Evolutionary conservation across 2,329 filamentous ascomycete species (phyloP).

Genomic region (Simplicillium aogashimaense): DNA sequence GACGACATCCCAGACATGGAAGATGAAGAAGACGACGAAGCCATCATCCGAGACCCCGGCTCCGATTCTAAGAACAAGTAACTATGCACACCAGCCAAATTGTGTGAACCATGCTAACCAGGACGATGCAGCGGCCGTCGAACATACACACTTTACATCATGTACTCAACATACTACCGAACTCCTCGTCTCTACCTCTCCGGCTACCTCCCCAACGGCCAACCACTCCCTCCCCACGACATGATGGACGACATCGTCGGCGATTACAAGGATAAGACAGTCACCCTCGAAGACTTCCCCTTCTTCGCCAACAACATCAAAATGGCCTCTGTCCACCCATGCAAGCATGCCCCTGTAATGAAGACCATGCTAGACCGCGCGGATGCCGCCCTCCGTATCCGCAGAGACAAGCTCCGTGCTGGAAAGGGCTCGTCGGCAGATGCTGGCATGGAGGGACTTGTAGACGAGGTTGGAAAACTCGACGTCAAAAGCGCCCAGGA

Average conservation of each 20-base stretch:
- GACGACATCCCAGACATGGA: slow-evolving; percentile 97
- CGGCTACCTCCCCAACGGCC: slow-evolving; percentile 71
- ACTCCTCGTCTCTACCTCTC: slow-evolving; percentile 93
- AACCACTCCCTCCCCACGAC: slow-evolving; percentile 68
- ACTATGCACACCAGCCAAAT: slow-evolving; percentile 5
- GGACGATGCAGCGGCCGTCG: slow-evolving; percentile 56
- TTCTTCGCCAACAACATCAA: slow-evolving; percentile 88
- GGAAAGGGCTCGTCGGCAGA: slow-evolving; percentile 36
- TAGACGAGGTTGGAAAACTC: slow-evolving; percentile 66
- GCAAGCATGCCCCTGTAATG: slow-evolving; percentile 97
- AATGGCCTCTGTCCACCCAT: slow-evolving; percentile 94
- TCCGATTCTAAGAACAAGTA: slow-evolving; percentile 36
- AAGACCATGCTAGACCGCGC: slow-evolving; percentile 93
- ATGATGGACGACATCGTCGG: slow-evolving; percentile 98
- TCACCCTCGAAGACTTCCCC: slow-evolving; percentile 94
- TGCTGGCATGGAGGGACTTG: slow-evolving; percentile 71
- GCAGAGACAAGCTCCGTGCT: slow-evolving; percentile 68
- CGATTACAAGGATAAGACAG: slow-evolving; percentile 97
- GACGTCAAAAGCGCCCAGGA: slow-evolving; percentile 43
- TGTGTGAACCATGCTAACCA: no score
- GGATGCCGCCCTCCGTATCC: slow-evolving; percentile 82
- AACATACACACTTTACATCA: slow-evolving; percentile 98
- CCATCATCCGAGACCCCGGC: slow-evolving; percentile 75
- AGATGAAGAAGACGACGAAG: slow-evolving; percentile 93
- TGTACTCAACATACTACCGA: slow-evolving; percentile 93